Evolutionary conservation across 257 asterid species (phyloP).

Genomic region (Fraxinus pennsylvanica): DNA sequence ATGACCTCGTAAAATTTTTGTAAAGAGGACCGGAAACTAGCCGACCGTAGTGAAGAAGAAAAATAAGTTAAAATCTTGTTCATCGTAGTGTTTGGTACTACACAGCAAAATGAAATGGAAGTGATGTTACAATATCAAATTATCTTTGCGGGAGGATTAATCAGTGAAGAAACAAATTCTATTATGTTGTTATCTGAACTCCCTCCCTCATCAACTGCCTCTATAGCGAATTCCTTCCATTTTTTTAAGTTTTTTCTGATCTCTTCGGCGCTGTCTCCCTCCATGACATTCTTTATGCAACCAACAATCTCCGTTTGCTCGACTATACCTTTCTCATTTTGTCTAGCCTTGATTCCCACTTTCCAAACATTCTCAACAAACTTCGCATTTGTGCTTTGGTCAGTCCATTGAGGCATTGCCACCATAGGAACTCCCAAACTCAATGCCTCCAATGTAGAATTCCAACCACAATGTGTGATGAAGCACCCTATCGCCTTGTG

Average conservation of each 20-base stretch:
- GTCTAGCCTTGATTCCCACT: slow-evolving; percentile 20
- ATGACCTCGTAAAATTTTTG: too few relatives aligned
- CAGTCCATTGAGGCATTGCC: slow-evolving; percentile 25
- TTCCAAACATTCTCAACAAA: slow-evolving; percentile 23
- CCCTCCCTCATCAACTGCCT: slow-evolving; percentile 24
- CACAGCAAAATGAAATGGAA: too few relatives aligned
- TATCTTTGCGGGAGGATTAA: too few relatives aligned
- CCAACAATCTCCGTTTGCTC: slow-evolving; percentile 2
- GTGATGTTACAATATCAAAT: too few relatives aligned
- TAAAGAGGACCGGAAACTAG: too few relatives aligned
- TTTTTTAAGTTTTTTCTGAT: slow-evolving; percentile 14
- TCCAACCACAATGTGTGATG: slow-evolving; percentile 33
- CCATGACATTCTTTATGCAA: slow-evolving; percentile 17
- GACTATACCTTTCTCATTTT: slow-evolving; percentile 25
- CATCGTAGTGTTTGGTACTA: too few relatives aligned
- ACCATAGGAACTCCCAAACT: slow-evolving; percentile 13
- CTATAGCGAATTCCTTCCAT: slow-evolving; percentile 28
- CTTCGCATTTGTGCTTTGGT: slow-evolving; percentile 31
- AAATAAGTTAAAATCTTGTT: too few relatives aligned
- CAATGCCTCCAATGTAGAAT: slow-evolving; percentile 34
- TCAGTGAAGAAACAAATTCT: slow-evolving; percentile 24
- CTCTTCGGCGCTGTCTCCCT: slow-evolving; percentile 17
- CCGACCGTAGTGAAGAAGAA: too few relatives aligned
- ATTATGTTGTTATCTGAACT: slow-evolving; percentile 31
- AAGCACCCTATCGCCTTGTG: slow-evolving; percentile 28